Conservation (phyloP, 495 filamentous ascomycete genomes). For the Hypoxylon intermedium region DNA sequence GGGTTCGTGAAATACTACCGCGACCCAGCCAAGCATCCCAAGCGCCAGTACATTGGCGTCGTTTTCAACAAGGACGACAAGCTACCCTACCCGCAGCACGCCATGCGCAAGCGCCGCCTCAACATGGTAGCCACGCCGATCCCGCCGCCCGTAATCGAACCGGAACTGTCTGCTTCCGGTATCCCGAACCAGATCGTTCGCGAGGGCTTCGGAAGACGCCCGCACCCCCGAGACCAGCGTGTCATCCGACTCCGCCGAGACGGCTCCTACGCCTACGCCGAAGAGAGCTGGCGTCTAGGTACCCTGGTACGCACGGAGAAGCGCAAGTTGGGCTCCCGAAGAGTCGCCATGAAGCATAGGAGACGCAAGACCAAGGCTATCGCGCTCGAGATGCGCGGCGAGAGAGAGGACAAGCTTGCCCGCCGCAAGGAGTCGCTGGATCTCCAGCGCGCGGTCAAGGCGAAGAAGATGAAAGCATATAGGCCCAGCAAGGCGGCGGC, state of each 20-base stretch:
- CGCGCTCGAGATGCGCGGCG: slow-evolving; percentile 39
- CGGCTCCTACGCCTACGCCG: slow-evolving; percentile 73
- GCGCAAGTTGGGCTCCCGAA: slow-evolving; percentile 38
- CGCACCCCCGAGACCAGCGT: slow-evolving; percentile 48
- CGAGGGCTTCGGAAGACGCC: slow-evolving; percentile 32
- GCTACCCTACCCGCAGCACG: slow-evolving; percentile 77
- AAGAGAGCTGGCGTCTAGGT: slow-evolving; percentile 87
- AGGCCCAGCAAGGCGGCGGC: slow-evolving; percentile 21
- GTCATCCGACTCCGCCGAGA: slow-evolving; percentile 65
- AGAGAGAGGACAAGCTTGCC: slow-evolving; percentile 43
- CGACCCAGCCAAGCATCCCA: slow-evolving; percentile 78
- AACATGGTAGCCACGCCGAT: slow-evolving; percentile 65
- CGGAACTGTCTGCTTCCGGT: slow-evolving; percentile 48
- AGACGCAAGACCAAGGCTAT: slow-evolving; percentile 35
- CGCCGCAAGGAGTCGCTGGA: slow-evolving; percentile 43
- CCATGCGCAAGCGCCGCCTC: slow-evolving; percentile 70
- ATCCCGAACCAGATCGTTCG: slow-evolving; percentile 53
- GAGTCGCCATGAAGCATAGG: slow-evolving; percentile 36
- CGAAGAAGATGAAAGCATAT: slow-evolving; percentile 35
- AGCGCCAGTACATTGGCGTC: slow-evolving; percentile 90
- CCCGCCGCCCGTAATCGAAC: slow-evolving; percentile 24
- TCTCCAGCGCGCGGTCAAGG: slow-evolving; percentile 27
- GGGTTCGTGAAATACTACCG: slow-evolving; percentile 97
- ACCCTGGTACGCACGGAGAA: slow-evolving; percentile 47
- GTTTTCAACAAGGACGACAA: slow-evolving; percentile 75